Evolutionary conservation across 2,329 filamentous ascomycete genomes (phyloP).

Genomic region (Aureobasidium sp.): DNA sequence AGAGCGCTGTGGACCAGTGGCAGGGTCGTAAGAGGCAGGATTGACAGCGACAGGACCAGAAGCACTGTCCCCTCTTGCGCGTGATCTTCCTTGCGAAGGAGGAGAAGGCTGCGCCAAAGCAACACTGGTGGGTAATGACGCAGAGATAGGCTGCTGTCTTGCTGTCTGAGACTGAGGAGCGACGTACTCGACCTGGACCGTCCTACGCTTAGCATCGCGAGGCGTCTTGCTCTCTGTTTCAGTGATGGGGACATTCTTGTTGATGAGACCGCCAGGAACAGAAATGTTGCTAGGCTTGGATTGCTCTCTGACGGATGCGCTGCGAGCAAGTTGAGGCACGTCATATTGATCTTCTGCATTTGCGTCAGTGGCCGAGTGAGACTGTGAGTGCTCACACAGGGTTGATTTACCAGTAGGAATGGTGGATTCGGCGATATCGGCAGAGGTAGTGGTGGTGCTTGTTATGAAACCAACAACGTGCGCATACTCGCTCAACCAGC

Average conservation of each 20-base stretch:
- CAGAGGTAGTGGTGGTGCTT: slow-evolving; percentile 81
- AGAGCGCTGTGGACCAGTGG: slow-evolving; percentile 16
- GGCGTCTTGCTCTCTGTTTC: slow-evolving; percentile 57
- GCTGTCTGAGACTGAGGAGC: slow-evolving; percentile 80
- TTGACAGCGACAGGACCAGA: slow-evolving; percentile 42
- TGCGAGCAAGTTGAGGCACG: slow-evolving; percentile 63
- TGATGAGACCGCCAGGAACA: slow-evolving; percentile 54
- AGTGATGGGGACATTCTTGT: slow-evolving; percentile 70
- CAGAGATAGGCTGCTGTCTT: slow-evolving; percentile 49
- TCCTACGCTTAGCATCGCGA: slow-evolving; percentile 84
- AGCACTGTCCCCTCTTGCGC: slow-evolving; percentile 49
- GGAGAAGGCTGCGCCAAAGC: slow-evolving; percentile 12
- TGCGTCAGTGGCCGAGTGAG: slow-evolving; percentile 13
- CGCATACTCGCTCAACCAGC: slow-evolving; percentile 96
- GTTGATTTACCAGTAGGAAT: slow-evolving; percentile 47
- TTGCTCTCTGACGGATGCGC: slow-evolving; percentile 85
- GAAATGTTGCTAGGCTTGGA: slow-evolving; percentile 54
- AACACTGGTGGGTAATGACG: slow-evolving; percentile 25
- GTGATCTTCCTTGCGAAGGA: slow-evolving; percentile 34
- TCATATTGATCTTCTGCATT: slow-evolving; percentile 48
- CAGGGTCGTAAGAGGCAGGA: slow-evolving; percentile 31
- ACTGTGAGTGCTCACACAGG: background rate
- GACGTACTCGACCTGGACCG: slow-evolving; percentile 96
- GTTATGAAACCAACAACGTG: slow-evolving; percentile 96
- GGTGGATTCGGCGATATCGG: slow-evolving; percentile 76